Base-by-base conservation (phyloP, 2,329 filamentous ascomycete genomes). In the Blastomyces emzantsi region DNA sequence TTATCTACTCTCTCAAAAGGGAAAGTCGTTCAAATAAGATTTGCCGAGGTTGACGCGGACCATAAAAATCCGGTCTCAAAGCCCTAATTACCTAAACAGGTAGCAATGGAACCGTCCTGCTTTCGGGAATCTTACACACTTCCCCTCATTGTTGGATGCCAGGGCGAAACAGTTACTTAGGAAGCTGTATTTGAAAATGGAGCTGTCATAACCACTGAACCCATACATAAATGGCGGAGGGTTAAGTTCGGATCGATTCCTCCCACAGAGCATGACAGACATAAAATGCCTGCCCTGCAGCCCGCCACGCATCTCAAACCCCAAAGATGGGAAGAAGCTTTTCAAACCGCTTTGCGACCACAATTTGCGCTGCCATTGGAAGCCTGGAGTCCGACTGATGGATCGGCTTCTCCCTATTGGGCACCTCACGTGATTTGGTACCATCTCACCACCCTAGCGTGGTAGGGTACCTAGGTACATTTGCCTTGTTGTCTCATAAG, bases 1-100 rank as follows among this genome's bases (percentile, higher is more conserved):
- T 39, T 9, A 36, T 60, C 43, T 17, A 49, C 15, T 60, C 58
- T 49, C 58, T 49, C 43, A 49, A 60, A 60, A 33, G 41, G 58
- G 58, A 60, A 60, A 60, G 58, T 60, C 58, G 41, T 56, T 39
- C 1, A 11, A 41, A 13, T 13, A 39, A n/a, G 5, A 7, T 33
- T 17, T 45, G 41, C 52, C 28, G 33, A n/a, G 28, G 19, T 56
- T 56, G 4, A n/a, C 45, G 9, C 1, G 2, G 45, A 9, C 45
- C 7, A 19, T 22, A 11, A 1, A 45, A 45, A 45, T 3, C 36
- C 17, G 17, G 17, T 8, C 43, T 15, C 13, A 33, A 11, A 39
- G 9, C 36, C 36, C 9, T 39, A 11, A 39, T 39, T 39, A 2
- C 36, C 36, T 39, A 39, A 39, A 11, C 1, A 11, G 36, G 36